Evolutionary conservation across 2,329 filamentous ascomycete genomes (phyloP).

Genomic region (Macroventuria anomochaeta): DNA sequence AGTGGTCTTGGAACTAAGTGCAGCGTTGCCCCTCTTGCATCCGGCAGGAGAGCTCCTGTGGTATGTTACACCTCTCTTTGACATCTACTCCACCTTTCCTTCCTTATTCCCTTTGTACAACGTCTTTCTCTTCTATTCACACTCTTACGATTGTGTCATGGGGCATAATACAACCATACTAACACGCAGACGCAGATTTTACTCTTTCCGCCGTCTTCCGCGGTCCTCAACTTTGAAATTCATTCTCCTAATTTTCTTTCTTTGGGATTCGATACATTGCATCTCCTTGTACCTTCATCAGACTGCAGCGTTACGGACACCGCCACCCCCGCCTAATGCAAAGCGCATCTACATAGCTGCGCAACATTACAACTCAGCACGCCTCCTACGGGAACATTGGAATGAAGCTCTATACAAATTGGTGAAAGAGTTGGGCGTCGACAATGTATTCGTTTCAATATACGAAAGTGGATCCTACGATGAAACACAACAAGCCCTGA

Average conservation of each 20-base stretch:
- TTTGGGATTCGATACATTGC: conserved; percentile 32
- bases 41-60: not conserved
- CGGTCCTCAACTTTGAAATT: conserved; percentile 28
- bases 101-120: conserved; percentile 1
- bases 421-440: conserved; percentile 62
- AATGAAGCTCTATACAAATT: conserved; percentile 65
- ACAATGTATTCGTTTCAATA: conserved; percentile 72
- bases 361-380: conserved; percentile 72
- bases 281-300: conserved; percentile 28
- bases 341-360: conserved; percentile 69
- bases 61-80: conserved; percentile 7
- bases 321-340: conserved; percentile 26
- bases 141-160: conserved; percentile 4
- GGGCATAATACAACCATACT: conserved; percentile 8
- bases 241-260: conserved; percentile 26
- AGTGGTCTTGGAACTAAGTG: conserved; percentile 3
- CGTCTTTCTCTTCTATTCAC: not conserved
- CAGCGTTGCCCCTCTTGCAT: not conserved
- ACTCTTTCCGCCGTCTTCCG: conserved; percentile 27
- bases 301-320: conserved; percentile 13
- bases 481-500: conserved; percentile 67
- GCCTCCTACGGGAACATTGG: conserved; percentile 68
- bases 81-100: not conserved
- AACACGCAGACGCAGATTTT: conserved; percentile 25
- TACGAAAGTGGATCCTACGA: conserved; percentile 75